Base-by-base conservation (phyloP, 176 grass and related monocot genomes). In the Lolium rigidum region DNA sequence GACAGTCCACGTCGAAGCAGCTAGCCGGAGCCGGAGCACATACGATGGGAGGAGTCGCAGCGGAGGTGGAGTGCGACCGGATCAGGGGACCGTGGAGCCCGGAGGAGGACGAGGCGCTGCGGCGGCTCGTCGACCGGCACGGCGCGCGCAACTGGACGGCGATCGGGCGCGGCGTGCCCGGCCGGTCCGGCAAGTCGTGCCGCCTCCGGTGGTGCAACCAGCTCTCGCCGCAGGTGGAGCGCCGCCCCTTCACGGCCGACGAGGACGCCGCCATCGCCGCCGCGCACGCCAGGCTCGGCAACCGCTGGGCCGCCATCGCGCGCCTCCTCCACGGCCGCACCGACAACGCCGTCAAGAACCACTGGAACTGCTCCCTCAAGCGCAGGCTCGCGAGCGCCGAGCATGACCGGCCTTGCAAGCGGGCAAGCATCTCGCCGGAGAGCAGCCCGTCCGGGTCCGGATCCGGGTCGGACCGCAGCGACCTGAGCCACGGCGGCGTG, bases 271-370 rank as follows among this genome's bases (percentile, higher is more conserved):
- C 48, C 48, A 50, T 50, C 48, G 10, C 11, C 2, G 2, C 2
- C 0, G 91, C 95, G 9, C 95, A 98, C 70, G 88, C 87, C 24
- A 89, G 90, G 5, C 86, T 95, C 0, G 93, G 95, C 0, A 98
- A 98, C 79, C 91, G 94, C 16, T 98, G 95, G 95, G 93, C 95
- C 9, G 89, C 95, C 74, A 98, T 98, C 84, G 90, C 95, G 17
- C 87, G 95, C 7, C 88, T 95, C 0, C 81, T 98, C 4, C 91
- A 91, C 14, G 95, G 93, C 0, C 95, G 95, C 83, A 95, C 95
- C 56, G 95, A 98, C 44, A 46, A 46, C 44, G 44, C 44, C 44
- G 44, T 46, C 44, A 46, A 46, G 44, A 46, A 46, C 44, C 44
- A 46, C 44, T 46, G 44, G 44, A 46, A 46, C 44, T 41, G 39